These are phyloP conservation scores for Pisolithus orientalis DNA, from an alignment of 768 basidiomycete genomes.

Conservation along the genomic window DNA sequence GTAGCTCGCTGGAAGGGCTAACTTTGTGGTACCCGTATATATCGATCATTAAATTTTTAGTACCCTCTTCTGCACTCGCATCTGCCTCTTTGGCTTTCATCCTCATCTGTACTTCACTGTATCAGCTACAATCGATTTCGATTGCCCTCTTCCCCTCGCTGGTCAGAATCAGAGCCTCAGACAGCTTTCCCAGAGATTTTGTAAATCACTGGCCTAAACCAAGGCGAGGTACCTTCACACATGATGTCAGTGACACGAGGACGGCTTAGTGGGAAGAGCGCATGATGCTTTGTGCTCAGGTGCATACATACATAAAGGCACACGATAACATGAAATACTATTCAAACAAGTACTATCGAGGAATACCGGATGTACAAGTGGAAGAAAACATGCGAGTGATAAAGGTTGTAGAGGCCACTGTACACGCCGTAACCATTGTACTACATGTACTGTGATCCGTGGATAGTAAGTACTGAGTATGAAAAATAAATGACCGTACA, in stretches of 20 bases:
- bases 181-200: conserved; percentile 15
- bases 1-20: conserved; percentile 11
- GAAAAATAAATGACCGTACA: not conserved
- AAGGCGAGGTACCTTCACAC: not conserved
- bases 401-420: too few relatives aligned
- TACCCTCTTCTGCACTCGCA: conserved; percentile 14
- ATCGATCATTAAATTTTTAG: conserved; percentile 29
- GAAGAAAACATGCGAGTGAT: too few relatives aligned
- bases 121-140: conserved; percentile 18
- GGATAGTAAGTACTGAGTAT: too few relatives aligned
- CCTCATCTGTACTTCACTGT: conserved; percentile 27
- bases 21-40: conserved; percentile 21
- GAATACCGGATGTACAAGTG: too few relatives aligned
- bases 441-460: too few relatives aligned
- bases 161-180: not conserved
- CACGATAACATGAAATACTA: not conserved
- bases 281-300: too few relatives aligned
- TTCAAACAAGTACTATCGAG: not conserved
- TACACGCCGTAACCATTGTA: too few relatives aligned
- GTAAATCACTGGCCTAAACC: not conserved
- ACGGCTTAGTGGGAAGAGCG: too few relatives aligned
- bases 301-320: not conserved
- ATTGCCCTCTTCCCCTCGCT: not conserved
- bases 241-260: not conserved
- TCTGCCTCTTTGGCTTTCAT: conserved; percentile 11